Conservation (phyloP, 1,284 basidiomycete genomes). For the Mycosarcoma mackinlayi region DNA sequence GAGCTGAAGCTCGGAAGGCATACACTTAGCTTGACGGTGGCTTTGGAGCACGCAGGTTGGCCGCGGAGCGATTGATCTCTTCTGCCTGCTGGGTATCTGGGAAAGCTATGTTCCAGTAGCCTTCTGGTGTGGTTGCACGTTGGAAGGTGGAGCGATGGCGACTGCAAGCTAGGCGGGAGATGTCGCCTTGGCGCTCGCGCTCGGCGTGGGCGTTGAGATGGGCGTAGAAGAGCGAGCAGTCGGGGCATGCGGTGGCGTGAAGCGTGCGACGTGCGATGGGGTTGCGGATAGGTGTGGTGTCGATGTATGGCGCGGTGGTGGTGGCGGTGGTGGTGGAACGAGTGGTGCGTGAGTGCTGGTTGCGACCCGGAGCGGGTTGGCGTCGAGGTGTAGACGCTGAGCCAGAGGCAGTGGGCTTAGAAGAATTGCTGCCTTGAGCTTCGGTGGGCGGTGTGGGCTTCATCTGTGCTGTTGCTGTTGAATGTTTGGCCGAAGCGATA, state of each 20-base stretch:
- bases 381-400: no score
- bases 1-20: no score
- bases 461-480: no score
- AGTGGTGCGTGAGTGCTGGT: neutral
- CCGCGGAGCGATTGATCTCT: constrained; percentile 18
- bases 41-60: neutral
- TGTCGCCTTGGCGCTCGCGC: neutral
- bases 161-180: constrained; percentile 25
- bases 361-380: neutral
- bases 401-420: no score
- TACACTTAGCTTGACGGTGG: no score
- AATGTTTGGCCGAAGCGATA: no score
- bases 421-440: no score
- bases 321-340: neutral
- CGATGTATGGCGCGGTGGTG: constrained; percentile 7
- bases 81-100: constrained; percentile 36
- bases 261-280: constrained; percentile 19
- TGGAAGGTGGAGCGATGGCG: constrained; percentile 27
- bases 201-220: constrained; percentile 15
- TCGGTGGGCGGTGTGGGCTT: no score
- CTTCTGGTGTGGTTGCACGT: constrained; percentile 25
- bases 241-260: constrained; percentile 32
- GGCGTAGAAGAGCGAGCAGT: constrained; percentile 38
- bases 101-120: constrained; percentile 47
- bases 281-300: constrained; percentile 24